A percentile compares a stretch with the other conserved stretches of the same genome.
These are phyloP conservation scores for Phycomyces blakesleeanus DNA, from an alignment of 192 early-diverging fungal genomes.

Conservation along the genomic window DNA sequence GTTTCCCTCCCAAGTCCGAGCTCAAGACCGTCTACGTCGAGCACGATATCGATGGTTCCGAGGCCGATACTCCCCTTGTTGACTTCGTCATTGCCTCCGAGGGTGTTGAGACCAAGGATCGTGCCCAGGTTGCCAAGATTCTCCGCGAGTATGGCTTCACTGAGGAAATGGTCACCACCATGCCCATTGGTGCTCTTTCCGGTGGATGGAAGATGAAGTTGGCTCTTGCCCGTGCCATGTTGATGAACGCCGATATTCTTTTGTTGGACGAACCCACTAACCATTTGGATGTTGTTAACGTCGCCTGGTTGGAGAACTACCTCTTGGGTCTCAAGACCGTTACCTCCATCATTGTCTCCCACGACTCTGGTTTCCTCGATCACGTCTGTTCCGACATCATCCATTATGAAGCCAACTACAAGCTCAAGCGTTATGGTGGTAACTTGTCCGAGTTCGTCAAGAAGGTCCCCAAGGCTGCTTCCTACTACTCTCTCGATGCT, in stretches of 20 bases:
- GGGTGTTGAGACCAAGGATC: constrained; percentile 53
- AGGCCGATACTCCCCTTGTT: constrained; percentile 64
- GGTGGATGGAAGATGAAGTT: constrained; percentile 94
- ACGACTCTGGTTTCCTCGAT: constrained; percentile 85
- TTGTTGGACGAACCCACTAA: constrained; percentile 85
- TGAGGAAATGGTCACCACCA: constrained; percentile 55
- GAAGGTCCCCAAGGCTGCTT: constrained; percentile 66
- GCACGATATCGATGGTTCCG: constrained; percentile 71
- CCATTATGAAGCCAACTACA: constrained; percentile 71
- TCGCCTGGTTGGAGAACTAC: constrained; percentile 68
- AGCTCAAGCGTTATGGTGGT: constrained; percentile 75
- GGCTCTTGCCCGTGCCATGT: constrained; percentile 80
- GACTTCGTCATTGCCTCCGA: constrained; percentile 63
- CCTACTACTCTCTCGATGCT: constrained; percentile 74
- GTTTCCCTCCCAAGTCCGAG: constrained; percentile 71
- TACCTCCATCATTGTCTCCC: constrained; percentile 82
- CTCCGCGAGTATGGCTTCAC: constrained; percentile 67
- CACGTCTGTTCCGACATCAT: constrained; percentile 79
- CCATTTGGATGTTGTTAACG: constrained; percentile 73
- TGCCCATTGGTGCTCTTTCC: constrained; percentile 67
- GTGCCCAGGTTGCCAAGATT: constrained; percentile 40
- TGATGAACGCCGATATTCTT: constrained; percentile 81
- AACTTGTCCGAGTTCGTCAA: constrained; percentile 81
- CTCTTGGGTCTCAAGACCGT: constrained; percentile 64
- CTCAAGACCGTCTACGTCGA: constrained; percentile 79